A percentile compares a stretch with the other conserved stretches of the same genome.
phyloP scores from a whole-genome alignment of 192 early-diverging fungal genomes.

The Linnemannia hyalina region DNA sequence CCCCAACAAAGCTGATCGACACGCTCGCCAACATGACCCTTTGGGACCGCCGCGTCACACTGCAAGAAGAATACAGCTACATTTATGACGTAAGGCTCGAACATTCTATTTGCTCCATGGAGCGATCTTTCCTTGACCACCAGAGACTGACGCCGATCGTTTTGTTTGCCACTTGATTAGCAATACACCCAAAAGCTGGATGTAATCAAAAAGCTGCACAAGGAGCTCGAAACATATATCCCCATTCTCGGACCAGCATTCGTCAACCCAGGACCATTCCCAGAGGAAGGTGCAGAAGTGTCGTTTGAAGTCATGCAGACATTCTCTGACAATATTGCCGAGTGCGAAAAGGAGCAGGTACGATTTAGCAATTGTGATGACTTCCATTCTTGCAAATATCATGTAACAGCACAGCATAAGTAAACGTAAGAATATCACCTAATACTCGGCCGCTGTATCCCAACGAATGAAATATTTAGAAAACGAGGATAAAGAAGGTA shows the following conservation, averaged over 20 bases:
- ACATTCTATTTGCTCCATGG: background rate
- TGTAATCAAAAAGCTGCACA: conserved; percentile 21
- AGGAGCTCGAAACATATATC: conserved; percentile 14
- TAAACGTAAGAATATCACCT: no score
- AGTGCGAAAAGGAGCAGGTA: conserved; percentile 46
- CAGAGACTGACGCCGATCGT: background rate
- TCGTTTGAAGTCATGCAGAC: conserved; percentile 34
- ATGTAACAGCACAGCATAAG: background rate
- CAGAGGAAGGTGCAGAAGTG: conserved; percentile 34
- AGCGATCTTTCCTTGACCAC: background rate
- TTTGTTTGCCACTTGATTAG: conserved; percentile 14
- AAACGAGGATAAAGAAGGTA: conserved; percentile 21
- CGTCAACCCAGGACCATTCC: conserved; percentile 37
- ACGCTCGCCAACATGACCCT: conserved; percentile 37
- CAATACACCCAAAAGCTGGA: conserved; percentile 45
- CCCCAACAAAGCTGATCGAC: conserved; percentile 12
- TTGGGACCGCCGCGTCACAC: conserved; percentile 33
- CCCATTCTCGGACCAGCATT: conserved; percentile 36
- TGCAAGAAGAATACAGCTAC: conserved; percentile 31
- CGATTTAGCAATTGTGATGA: background rate
- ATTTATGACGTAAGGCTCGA: conserved; percentile 27
- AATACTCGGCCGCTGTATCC: background rate
- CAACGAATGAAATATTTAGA: conserved; percentile 6
- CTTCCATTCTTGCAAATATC: background rate
- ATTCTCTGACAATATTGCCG: conserved; percentile 37